Percentiles rank a stretch among this genome's conserved stretches.
phyloP scores from a whole-genome alignment of 2,329 filamentous ascomycete genomes.

The Botrytis porri region DNA sequence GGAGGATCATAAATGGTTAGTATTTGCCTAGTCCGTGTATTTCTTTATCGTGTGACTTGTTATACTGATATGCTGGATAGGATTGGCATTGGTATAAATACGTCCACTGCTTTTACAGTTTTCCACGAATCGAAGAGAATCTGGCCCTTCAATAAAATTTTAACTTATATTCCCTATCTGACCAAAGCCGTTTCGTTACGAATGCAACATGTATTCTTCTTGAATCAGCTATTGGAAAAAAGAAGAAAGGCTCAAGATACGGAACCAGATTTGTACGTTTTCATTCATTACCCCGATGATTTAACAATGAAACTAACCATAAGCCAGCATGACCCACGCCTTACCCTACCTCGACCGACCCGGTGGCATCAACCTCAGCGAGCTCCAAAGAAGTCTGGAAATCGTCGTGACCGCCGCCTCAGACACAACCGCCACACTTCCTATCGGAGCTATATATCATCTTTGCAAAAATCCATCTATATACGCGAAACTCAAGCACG shows the following conservation, averaged over 20 bases:
- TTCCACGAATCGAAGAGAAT: background rate
- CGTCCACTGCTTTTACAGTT: background rate
- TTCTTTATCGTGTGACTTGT: no score
- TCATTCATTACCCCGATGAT: no score
- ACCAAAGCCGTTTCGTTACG: background rate
- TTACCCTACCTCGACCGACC: background rate
- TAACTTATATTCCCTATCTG: background rate
- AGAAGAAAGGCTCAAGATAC: background rate
- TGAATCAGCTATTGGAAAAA: background rate
- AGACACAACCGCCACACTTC: background rate
- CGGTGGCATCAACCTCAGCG: background rate
- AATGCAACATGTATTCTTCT: background rate
- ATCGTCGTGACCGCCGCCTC: background rate
- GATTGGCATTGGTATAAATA: conserved; percentile 5
- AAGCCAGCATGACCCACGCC: background rate
- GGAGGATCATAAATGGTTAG: background rate
- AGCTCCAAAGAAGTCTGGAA: background rate
- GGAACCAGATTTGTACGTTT: background rate
- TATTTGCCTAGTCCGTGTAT: background rate
- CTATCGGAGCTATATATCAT: background rate
- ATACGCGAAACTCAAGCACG: background rate
- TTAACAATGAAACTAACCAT: background rate
- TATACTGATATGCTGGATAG: background rate
- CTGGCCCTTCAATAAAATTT: background rate
- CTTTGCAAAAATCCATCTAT: background rate